phyloP scores from a whole-genome alignment of 2,329 filamentous ascomycete species.

The Claviceps humidiphila region DNA sequence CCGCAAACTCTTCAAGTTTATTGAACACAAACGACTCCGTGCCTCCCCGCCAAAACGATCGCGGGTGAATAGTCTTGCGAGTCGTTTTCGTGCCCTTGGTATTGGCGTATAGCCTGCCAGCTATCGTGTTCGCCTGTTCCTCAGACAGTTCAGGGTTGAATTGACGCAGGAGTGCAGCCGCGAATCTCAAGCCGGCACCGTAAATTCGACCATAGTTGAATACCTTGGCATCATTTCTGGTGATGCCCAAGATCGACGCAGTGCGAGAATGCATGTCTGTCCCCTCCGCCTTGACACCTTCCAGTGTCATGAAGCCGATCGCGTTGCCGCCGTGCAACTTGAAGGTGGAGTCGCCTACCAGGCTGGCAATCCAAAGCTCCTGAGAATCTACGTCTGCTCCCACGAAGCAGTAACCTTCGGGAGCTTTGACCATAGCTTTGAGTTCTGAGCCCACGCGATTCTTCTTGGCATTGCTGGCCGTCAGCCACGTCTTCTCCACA shows the following conservation, averaged over 20 bases:
- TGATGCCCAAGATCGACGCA: constrained; percentile 82
- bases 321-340: constrained; percentile 92
- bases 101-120: constrained; percentile 67
- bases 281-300: constrained; percentile 85
- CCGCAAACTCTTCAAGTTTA: constrained; percentile 92
- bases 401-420: constrained; percentile 82
- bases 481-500: constrained; percentile 97
- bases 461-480: constrained; percentile 89
- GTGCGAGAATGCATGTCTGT: constrained; percentile 93
- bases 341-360: constrained; percentile 90
- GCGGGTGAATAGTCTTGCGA: constrained; percentile 56
- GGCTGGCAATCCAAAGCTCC: constrained; percentile 94
- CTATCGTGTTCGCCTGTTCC: constrained; percentile 59
- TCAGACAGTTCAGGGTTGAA: constrained; percentile 84
- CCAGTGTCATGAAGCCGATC: constrained; percentile 96
- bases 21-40: constrained; percentile 98
- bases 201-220: constrained; percentile 99
- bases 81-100: constrained; percentile 85
- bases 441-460: constrained; percentile 94
- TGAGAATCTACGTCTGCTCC: constrained; percentile 96
- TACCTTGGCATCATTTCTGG: constrained; percentile 86
- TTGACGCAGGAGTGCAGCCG: constrained; percentile 75
- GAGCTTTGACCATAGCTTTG: constrained; percentile 92
- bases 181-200: constrained; percentile 91
- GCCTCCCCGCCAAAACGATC: constrained; percentile 85